phyloP scores from a whole-genome alignment of 495 filamentous ascomycete species.

The Podospora pseudocomata region DNA sequence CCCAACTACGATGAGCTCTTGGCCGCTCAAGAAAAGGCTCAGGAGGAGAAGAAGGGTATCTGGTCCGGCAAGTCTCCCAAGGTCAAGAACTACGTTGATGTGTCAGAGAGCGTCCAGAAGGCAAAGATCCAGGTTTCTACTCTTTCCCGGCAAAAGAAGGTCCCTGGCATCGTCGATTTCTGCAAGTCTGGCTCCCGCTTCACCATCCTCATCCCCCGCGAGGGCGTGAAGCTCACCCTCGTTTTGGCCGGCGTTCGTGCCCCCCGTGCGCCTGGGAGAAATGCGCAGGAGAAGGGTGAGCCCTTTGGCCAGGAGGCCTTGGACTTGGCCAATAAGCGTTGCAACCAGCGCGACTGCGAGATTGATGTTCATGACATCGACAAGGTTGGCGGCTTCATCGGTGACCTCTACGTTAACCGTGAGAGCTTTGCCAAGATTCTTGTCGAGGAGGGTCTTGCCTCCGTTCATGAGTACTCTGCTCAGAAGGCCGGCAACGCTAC shows the following conservation, averaged over 20 bases:
- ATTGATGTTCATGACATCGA: conserved; percentile 94
- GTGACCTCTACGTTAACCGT: conserved; percentile 86
- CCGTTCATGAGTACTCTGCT: conserved; percentile 89
- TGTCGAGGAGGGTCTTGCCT: conserved; percentile 88
- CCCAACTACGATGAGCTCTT: conserved; percentile 92
- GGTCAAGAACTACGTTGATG: conserved; percentile 75
- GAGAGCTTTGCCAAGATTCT: conserved; percentile 95
- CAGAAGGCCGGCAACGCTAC: conserved; percentile 87
- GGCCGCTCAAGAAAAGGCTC: conserved; percentile 80
- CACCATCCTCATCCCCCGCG: conserved; percentile 84
- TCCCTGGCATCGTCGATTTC: conserved; percentile 94
- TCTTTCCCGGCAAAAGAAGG: conserved; percentile 81
- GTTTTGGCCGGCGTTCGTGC: conserved; percentile 91
- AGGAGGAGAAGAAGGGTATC: conserved; percentile 83
- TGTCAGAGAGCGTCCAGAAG: conserved; percentile 88
- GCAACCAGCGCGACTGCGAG: conserved; percentile 93
- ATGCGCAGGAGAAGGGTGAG: conserved; percentile 75
- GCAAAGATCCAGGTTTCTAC: conserved; percentile 88
- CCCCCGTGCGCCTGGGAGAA: conserved; percentile 76
- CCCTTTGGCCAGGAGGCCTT: conserved; percentile 94
- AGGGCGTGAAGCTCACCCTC: conserved; percentile 91
- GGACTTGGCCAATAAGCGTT: conserved; percentile 79
- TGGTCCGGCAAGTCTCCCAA: conserved; percentile 84
- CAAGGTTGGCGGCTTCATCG: conserved; percentile 96
- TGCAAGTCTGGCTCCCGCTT: conserved; percentile 96